Evolutionary conservation across 345 rosid species (phyloP).

Genomic region (Hypericum perforatum): DNA sequence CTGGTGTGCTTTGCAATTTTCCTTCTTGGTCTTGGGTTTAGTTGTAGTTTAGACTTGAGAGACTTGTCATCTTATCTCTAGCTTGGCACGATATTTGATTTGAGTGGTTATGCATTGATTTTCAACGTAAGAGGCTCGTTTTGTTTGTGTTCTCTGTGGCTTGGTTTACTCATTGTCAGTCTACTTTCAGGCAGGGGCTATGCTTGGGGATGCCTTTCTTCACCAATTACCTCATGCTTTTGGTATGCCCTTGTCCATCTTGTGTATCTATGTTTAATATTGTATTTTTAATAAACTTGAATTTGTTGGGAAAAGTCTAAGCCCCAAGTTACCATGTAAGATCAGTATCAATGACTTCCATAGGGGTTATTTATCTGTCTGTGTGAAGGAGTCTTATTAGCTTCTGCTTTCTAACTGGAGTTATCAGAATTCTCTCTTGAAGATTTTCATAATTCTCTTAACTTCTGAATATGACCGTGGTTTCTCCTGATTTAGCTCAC

Average conservation of each 20-base stretch:
- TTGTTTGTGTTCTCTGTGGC: not conserved
- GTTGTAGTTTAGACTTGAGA: not conserved
- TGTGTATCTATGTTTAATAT: not conserved
- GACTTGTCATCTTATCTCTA: no score
- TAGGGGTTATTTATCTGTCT: not conserved
- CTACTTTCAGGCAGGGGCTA: slow-evolving; percentile 80
- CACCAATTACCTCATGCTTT: slow-evolving; percentile 98
- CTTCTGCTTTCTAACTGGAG: no score
- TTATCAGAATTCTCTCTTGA: no score
- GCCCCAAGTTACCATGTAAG: not conserved
- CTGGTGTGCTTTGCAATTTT: not conserved
- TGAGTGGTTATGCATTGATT: no score
- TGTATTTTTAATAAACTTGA: not conserved
- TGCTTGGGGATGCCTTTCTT: slow-evolving; percentile 99
- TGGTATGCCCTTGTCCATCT: slow-evolving; percentile 39
- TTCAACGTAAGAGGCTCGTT: not conserved
- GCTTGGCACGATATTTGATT: no score
- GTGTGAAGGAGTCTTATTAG: not conserved
- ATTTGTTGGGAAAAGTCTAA: no score
- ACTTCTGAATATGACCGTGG: no score
- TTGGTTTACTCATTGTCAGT: not conserved
- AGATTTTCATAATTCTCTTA: no score
- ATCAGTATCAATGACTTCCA: not conserved
- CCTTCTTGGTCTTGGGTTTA: not conserved
- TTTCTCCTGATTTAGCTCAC: no score